A percentile compares a stretch with the other conserved stretches of the same genome.
Evolutionary conservation across 495 filamentous ascomycete species (phyloP).

Genomic region (Tirmania nivea): DNA sequence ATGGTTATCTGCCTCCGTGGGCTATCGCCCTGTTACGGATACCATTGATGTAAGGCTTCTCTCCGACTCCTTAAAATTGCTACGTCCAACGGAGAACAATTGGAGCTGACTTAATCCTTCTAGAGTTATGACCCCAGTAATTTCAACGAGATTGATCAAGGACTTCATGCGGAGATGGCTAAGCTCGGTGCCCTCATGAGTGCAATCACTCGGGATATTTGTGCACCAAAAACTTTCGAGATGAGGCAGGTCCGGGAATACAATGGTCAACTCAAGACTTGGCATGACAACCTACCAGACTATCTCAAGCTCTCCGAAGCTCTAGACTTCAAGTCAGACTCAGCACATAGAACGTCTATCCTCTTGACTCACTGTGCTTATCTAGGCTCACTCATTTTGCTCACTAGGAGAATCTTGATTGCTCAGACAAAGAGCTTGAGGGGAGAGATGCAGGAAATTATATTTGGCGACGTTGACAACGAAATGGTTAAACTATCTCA

Average conservation of each 20-base stretch:
- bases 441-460: background rate
- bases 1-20: background rate
- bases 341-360: conserved; percentile 11
- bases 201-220: conserved; percentile 11
- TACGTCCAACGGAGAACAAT: too few relatives aligned
- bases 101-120: too few relatives aligned
- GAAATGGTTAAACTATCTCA: background rate
- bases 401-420: conserved; percentile 52
- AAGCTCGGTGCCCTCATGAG: conserved; percentile 14
- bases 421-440: conserved; percentile 1
- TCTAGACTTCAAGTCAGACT: conserved; percentile 7
- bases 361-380: conserved; percentile 16
- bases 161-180: conserved; percentile 5
- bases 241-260: conserved; percentile 8
- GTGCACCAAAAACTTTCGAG: conserved; percentile 4
- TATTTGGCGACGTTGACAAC: background rate
- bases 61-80: too few relatives aligned
- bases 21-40: too few relatives aligned
- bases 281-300: conserved; percentile 15
- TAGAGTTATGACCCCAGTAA: too few relatives aligned
- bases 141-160: background rate
- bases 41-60: too few relatives aligned
- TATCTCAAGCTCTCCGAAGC: conserved; percentile 5
- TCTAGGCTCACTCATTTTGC: conserved; percentile 38
- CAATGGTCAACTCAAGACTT: conserved; percentile 10